Conservation (phyloP, 2,329 filamentous ascomycete genomes). For the Calonectria hongkongensis region DNA sequence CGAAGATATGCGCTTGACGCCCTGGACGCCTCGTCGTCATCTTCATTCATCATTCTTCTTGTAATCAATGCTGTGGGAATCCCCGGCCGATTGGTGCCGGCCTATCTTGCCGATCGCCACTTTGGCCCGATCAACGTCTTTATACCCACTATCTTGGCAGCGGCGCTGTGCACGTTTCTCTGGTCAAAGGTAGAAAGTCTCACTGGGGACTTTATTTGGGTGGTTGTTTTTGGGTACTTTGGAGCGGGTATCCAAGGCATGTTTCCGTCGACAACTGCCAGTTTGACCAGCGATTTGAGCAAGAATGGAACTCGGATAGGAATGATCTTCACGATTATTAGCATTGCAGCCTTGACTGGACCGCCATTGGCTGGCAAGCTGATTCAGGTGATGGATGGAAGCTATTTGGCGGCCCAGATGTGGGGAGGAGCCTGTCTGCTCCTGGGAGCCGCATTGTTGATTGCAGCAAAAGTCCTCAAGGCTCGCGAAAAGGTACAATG, state of each 20-base stretch:
- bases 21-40: constrained; percentile 66
- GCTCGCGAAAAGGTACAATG: constrained; percentile 40
- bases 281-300: constrained; percentile 71
- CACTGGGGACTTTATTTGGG: constrained; percentile 72
- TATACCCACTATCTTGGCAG: constrained; percentile 69
- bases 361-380: constrained; percentile 73
- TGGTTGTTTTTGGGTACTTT: constrained; percentile 77
- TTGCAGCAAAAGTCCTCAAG: constrained; percentile 62
- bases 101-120: constrained; percentile 72
- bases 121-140: constrained; percentile 74
- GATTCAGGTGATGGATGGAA: constrained; percentile 64
- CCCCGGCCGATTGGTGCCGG: constrained; percentile 72
- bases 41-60: constrained; percentile 75
- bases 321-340: constrained; percentile 76
- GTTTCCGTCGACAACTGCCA: constrained; percentile 72
- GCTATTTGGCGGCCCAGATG: constrained; percentile 69
- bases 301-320: constrained; percentile 75
- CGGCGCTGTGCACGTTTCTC: constrained; percentile 66
- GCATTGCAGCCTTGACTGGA: constrained; percentile 72
- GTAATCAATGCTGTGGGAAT: constrained; percentile 76
- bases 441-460: constrained; percentile 64
- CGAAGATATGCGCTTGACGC: constrained; percentile 63
- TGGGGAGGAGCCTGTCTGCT: constrained; percentile 69
- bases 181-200: constrained; percentile 71
- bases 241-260: constrained; percentile 79